These are phyloP conservation scores for Dorcoceras hygrometricum DNA, from an alignment of 257 asterid species.

Conservation along the genomic window DNA sequence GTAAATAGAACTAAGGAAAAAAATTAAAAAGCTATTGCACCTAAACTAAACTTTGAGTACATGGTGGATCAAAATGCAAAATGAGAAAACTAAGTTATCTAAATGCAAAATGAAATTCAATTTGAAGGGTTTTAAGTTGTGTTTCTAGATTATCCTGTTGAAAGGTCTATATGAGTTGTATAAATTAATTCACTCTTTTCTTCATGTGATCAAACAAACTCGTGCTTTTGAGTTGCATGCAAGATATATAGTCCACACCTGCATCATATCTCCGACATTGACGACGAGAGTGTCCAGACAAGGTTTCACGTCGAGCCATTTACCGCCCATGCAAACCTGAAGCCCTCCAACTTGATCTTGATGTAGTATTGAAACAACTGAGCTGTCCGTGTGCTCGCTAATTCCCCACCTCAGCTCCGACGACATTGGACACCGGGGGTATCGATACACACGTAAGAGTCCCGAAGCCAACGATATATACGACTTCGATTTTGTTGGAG, in stretches of 20 bases:
- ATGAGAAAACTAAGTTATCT: too few relatives aligned
- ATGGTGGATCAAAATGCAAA: too few relatives aligned
- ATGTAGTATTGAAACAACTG: constrained; percentile 63
- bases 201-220: background rate
- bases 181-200: too few relatives aligned
- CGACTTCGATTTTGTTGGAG: constrained; percentile 30
- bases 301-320: constrained; percentile 70
- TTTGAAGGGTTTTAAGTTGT: too few relatives aligned
- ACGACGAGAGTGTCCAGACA: constrained; percentile 53
- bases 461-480: constrained; percentile 58
- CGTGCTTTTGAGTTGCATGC: background rate
- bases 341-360: constrained; percentile 89
- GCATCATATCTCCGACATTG: constrained; percentile 85
- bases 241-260: constrained; percentile 55
- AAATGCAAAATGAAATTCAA: background rate
- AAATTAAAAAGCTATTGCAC: too few relatives aligned
- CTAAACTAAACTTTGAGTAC: too few relatives aligned
- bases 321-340: constrained; percentile 47
- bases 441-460: constrained; percentile 69
- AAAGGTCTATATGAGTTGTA: too few relatives aligned
- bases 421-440: constrained; percentile 51
- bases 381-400: constrained; percentile 76
- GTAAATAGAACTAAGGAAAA: too few relatives aligned
- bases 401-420: constrained; percentile 60
- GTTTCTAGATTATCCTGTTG: too few relatives aligned